A percentile compares a stretch with the other conserved stretches of the same genome.
phyloP scores from a whole-genome alignment of 2,329 filamentous ascomycete genomes.

The Calonectria fujianensis region DNA sequence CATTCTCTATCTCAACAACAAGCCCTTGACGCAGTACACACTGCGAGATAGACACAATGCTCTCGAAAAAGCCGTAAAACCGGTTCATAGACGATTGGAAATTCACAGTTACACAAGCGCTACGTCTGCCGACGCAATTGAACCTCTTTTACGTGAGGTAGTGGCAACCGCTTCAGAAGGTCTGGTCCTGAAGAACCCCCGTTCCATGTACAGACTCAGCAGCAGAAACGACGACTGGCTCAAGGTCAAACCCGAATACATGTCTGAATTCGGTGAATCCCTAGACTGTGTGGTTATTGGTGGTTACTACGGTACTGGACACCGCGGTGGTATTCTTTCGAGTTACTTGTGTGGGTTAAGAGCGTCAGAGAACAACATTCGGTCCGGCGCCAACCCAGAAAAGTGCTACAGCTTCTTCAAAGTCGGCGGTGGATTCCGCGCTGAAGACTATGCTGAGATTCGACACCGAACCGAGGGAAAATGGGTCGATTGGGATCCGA shows the following conservation, averaged over 20 bases:
- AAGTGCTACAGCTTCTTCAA: slow-evolving; percentile 97
- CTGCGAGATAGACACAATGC: slow-evolving; percentile 87
- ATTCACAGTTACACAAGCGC: slow-evolving; percentile 84
- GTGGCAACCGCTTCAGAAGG: slow-evolving; percentile 93
- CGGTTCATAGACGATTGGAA: slow-evolving; percentile 86
- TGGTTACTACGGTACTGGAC: slow-evolving; percentile 93
- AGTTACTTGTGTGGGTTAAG: slow-evolving; percentile 94
- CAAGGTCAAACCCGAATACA: slow-evolving; percentile 99
- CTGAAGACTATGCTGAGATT: slow-evolving; percentile 89
- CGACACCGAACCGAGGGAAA: slow-evolving; percentile 91
- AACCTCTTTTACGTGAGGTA: slow-evolving; percentile 86
- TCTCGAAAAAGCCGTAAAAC: slow-evolving; percentile 81
- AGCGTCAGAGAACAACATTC: slow-evolving; percentile 80
- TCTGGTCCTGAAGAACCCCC: slow-evolving; percentile 93
- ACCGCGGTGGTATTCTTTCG: slow-evolving; percentile 86
- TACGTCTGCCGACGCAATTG: slow-evolving; percentile 82
- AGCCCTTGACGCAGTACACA: slow-evolving; percentile 86
- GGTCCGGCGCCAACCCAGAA: slow-evolving; percentile 76
- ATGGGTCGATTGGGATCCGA: slow-evolving; percentile 90
- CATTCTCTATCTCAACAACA: slow-evolving; percentile 90
- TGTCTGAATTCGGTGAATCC: slow-evolving; percentile 95
- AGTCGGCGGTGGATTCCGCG: slow-evolving; percentile 94
- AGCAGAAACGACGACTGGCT: slow-evolving; percentile 97
- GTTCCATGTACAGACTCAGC: slow-evolving; percentile 89
- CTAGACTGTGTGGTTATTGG: slow-evolving; percentile 93